Conservation (phyloP, 1,284 basidiomycete genomes). For the Cutaneotrichosporon cutaneum region DNA sequence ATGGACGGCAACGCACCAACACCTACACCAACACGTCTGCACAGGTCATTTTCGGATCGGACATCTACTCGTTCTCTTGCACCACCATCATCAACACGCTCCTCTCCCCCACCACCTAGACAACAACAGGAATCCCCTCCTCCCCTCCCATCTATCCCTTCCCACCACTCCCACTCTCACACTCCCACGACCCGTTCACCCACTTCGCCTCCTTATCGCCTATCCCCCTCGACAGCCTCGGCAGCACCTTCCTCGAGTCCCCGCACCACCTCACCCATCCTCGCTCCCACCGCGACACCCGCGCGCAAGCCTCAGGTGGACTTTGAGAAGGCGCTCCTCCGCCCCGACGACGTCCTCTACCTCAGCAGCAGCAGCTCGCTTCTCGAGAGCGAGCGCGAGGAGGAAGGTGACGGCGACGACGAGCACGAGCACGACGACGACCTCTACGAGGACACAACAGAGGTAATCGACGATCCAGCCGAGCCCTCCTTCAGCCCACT, state of each 20-base stretch:
- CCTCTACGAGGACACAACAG: background rate
- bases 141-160: background rate
- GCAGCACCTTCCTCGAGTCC: background rate
- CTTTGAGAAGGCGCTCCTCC: conserved; percentile 40
- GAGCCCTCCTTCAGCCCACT: background rate
- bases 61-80: background rate
- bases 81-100: background rate
- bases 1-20: background rate
- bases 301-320: conserved; percentile 17
- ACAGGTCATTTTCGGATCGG: background rate
- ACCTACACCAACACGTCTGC: background rate
- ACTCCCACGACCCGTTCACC: background rate
- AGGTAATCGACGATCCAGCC: background rate
- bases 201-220: background rate
- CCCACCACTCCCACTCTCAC: background rate
- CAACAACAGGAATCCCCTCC: conserved; percentile 3
- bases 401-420: conserved; percentile 1
- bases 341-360: conserved; percentile 37
- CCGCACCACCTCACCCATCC: background rate
- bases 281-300: background rate
- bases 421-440: background rate
- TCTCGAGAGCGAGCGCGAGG: conserved; percentile 15
- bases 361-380: conserved; percentile 28
- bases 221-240: background rate
- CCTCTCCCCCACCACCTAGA: background rate